Percentiles rank a stretch among this genome's conserved stretches.
These are phyloP conservation scores for Blastocystis hominis DNA, from an alignment of 352 stramenopile genomes.

Conservation along the genomic window DNA sequence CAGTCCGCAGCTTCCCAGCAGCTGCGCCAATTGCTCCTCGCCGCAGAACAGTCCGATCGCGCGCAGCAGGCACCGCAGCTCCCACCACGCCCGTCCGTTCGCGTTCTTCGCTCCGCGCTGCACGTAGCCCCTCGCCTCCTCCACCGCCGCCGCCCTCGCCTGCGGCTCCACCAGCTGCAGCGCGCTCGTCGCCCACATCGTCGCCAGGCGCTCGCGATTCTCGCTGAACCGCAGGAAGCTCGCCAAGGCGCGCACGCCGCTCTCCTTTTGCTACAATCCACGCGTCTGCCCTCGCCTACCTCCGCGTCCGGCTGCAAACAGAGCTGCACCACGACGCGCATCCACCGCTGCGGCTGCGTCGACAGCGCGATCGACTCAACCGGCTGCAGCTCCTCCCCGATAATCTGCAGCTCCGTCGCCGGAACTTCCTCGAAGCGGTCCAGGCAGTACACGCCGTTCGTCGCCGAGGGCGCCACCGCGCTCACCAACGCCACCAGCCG, in stretches of 20 bases:
- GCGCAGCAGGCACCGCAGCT: not conserved
- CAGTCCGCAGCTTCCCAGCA: not conserved
- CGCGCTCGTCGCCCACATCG: not conserved
- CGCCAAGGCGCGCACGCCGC: not conserved
- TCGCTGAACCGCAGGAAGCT: not conserved
- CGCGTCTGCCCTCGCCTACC: not conserved
- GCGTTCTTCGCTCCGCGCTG: constrained; percentile 20
- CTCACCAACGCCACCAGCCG: not conserved
- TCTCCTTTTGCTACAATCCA: not conserved
- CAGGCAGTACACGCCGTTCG: not conserved
- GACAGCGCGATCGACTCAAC: not conserved
- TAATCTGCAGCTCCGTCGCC: constrained; percentile 1
- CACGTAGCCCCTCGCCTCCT: constrained; percentile 14
- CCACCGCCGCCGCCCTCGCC: not conserved
- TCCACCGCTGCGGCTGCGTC: not conserved
- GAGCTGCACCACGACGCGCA: constrained; percentile 2
- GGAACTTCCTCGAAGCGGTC: not conserved
- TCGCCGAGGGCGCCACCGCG: not conserved
- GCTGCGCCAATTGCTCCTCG: constrained; percentile 11
- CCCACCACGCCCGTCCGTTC: constrained; percentile 1
- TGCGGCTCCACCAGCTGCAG: not conserved
- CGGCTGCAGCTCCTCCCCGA: not conserved
- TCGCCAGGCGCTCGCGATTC: not conserved
- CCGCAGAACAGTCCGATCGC: constrained; percentile 2
- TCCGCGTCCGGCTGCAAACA: constrained; percentile 4